Base-by-base conservation (phyloP, 768 basidiomycete species). In the Mycena maculata region DNA sequence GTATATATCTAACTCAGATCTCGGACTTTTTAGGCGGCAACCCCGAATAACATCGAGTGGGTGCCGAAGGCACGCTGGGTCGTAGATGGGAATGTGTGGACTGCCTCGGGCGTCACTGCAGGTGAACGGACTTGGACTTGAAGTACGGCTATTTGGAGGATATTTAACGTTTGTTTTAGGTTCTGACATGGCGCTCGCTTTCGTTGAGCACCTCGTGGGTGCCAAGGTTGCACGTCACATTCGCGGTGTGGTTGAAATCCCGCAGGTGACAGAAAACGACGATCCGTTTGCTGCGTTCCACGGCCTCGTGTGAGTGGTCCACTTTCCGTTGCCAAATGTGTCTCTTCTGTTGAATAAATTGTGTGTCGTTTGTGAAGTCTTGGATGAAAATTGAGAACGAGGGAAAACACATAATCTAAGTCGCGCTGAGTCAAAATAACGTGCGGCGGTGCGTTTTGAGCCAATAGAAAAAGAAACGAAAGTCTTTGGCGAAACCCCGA, bases 21-120 rank as follows among this genome's bases (percentile, higher is more conserved):
- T 9, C 39, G 30, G 6, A 20, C 23, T 30, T 44, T 42, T 23
- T 27, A 74, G 73, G 65, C 60, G 44, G 63, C 42, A 4, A 67
- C 76, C 0, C 70, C 74, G 20, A 50, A 70, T 49, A 60, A 75
- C 27, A 77, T 81, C 25, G 65, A 69, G 7, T 81, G 80, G 80
- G 73, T 80, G 2, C 70, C 78, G 3, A 72, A 76, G 44, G 81
- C 80, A 7, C 72, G 81, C 1, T 81, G 78, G 78, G 78, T 81
- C 13, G 73, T 78, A 4, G 67, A 71, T 42, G 71, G 70, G 23
- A 80, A 80, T n/a, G 68, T 77, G 33, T 82, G 80, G 80, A 80
- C 78, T 2, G 72, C 73, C 60, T 79, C 79, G 3, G 80, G 80
- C 15, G 75, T 80, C 53, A 70, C 78, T 16, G 79, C 80, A 72